Percentiles rank a stretch among this genome's conserved stretches.
Conservation (phyloP, 2,329 filamentous ascomycete genomes). For the Penicillium sp. region DNA sequence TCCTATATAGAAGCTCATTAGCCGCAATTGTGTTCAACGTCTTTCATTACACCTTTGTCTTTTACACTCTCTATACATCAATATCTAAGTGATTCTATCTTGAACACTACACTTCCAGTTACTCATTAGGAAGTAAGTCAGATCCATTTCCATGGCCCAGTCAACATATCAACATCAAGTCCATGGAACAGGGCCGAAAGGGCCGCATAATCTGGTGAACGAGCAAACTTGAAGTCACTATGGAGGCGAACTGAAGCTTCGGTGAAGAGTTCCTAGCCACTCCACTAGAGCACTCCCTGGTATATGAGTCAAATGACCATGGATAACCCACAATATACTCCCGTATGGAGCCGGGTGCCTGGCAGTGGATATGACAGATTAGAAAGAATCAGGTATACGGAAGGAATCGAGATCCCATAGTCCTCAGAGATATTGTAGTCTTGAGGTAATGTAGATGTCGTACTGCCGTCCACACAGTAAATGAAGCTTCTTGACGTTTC, state of each 20-base stretch:
- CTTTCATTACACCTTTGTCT: neutral
- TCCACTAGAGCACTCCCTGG: constrained; percentile 3
- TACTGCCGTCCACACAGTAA: too few species aligned
- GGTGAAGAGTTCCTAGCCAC: constrained; percentile 24
- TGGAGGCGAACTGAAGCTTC: neutral
- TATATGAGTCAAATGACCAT: constrained; percentile 9
- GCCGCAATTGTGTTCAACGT: neutral
- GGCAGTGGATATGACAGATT: neutral
- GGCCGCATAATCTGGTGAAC: neutral
- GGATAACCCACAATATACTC: constrained; percentile 4
- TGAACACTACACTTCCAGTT: neutral
- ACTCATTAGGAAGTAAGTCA: neutral
- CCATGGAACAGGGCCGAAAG: neutral
- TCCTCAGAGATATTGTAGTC: too few species aligned
- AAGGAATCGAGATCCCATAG: neutral
- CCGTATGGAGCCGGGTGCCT: constrained; percentile 9
- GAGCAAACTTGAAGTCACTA: constrained; percentile 22
- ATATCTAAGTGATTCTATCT: too few species aligned
- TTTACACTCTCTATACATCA: neutral
- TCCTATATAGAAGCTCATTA: too few species aligned
- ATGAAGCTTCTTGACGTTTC: neutral
- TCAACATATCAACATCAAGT: constrained; percentile 1
- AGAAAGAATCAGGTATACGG: neutral
- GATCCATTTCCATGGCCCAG: constrained; percentile 10
- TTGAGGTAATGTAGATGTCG: neutral